Evolutionary conservation across 2,329 filamentous ascomycete species (phyloP).

Genomic region (Intubia oerlemansii): DNA sequence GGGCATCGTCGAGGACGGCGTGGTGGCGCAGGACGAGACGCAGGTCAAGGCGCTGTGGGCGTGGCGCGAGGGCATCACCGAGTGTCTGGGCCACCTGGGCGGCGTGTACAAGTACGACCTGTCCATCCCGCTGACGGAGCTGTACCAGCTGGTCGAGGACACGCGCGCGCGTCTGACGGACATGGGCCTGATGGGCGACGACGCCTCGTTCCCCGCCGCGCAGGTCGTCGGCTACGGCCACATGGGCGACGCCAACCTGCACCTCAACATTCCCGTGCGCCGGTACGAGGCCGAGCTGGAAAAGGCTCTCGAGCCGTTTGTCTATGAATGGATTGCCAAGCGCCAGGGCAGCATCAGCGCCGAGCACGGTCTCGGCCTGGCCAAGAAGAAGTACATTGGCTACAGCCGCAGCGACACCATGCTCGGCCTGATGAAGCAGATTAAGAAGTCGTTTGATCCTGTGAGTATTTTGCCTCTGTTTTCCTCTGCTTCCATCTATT

Average conservation of each 20-base stretch:
- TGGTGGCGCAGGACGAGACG: constrained; percentile 82
- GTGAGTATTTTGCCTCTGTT: constrained; percentile 29
- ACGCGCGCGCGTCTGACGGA: constrained; percentile 49
- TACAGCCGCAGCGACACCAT: constrained; percentile 82
- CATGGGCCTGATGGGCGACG: constrained; percentile 57
- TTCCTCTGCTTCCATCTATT: constrained; percentile 1
- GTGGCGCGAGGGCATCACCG: constrained; percentile 84
- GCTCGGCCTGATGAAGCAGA: constrained; percentile 79
- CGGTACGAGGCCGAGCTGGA: constrained; percentile 77
- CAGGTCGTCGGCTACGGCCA: constrained; percentile 93
- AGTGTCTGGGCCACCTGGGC: constrained; percentile 73
- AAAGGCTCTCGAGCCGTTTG: constrained; percentile 72
- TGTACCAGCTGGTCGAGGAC: constrained; percentile 82
- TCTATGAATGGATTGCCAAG: constrained; percentile 91
- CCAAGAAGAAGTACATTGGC: constrained; percentile 88
- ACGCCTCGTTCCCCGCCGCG: constrained; percentile 56
- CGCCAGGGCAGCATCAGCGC: constrained; percentile 86
- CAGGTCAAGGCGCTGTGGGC: constrained; percentile 72
- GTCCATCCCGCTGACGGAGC: constrained; percentile 70
- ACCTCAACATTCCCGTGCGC: constrained; percentile 72
- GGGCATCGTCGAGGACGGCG: constrained; percentile 72
- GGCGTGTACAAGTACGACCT: constrained; percentile 98
- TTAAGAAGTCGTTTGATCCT: constrained; percentile 87
- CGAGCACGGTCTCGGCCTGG: constrained; percentile 82
- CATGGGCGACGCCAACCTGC: constrained; percentile 93